A percentile compares a stretch with the other conserved stretches of the same genome.
phyloP scores from a whole-genome alignment of 2,329 filamentous ascomycete genomes.

The Colletotrichum lindemuthianum region DNA sequence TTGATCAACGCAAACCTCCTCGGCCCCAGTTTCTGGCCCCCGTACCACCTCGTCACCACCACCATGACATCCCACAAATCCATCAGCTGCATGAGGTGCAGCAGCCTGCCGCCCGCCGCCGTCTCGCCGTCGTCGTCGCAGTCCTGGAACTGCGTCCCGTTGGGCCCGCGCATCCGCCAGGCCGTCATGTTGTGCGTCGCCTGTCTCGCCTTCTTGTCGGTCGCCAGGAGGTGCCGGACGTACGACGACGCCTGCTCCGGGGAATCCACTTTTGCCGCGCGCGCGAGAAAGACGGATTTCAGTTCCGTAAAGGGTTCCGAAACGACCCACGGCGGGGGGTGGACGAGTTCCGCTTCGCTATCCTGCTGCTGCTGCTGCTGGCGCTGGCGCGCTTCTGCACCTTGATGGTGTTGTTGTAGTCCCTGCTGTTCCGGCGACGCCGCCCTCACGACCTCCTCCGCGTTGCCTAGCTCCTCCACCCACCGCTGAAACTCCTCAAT shows the following conservation, averaged over 20 bases:
- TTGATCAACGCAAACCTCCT: constrained; percentile 94
- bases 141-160: constrained; percentile 77
- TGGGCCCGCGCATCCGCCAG: constrained; percentile 78
- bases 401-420: constrained; percentile 32
- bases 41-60: constrained; percentile 95
- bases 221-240: constrained; percentile 79
- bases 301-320: constrained; percentile 81
- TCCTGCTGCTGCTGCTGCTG: background rate
- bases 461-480: constrained; percentile 33
- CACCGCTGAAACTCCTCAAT: constrained; percentile 72
- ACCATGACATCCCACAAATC: constrained; percentile 93
- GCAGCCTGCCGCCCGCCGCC: constrained; percentile 84
- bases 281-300: constrained; percentile 88
- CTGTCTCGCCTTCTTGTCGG: constrained; percentile 83
- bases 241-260: constrained; percentile 76
- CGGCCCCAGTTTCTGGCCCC: constrained; percentile 87
- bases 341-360: background rate
- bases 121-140: constrained; percentile 97
- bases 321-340: constrained; percentile 71
- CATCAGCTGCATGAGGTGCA: constrained; percentile 95
- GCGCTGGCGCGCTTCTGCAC: background rate
- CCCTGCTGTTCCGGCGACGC: background rate
- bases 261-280: constrained; percentile 75
- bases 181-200: constrained; percentile 97
- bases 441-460: constrained; percentile 17